Evolutionary conservation across 2,329 filamentous ascomycete species (phyloP).

Genomic region (Colletotrichum plurivorum): DNA sequence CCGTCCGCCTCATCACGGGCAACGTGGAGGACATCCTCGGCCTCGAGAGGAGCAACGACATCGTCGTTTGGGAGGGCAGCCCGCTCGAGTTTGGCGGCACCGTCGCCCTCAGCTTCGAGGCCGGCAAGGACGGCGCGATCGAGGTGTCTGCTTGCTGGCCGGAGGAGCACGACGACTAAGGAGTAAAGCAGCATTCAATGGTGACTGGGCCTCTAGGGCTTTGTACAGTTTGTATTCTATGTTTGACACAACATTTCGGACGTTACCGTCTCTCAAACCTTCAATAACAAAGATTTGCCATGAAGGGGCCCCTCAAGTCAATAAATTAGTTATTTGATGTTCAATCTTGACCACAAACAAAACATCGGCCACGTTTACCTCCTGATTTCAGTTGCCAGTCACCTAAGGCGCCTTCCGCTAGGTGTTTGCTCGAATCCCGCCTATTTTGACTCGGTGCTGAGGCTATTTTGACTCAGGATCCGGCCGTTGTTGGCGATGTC

Average conservation of each 20-base stretch:
- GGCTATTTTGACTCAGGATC: too few relatives aligned
- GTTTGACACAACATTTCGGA: not conserved
- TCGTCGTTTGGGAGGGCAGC: constrained; percentile 60
- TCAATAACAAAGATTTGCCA: too few relatives aligned
- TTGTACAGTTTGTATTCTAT: not conserved
- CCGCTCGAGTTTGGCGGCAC: constrained; percentile 57
- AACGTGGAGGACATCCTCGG: constrained; percentile 59
- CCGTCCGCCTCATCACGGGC: constrained; percentile 53
- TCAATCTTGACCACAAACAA: too few relatives aligned
- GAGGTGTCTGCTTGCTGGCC: constrained; percentile 50
- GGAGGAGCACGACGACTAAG: constrained; percentile 30
- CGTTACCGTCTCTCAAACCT: too few relatives aligned
- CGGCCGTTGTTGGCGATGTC: too few relatives aligned
- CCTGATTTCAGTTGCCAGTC: too few relatives aligned
- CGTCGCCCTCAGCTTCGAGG: constrained; percentile 53
- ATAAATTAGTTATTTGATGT: too few relatives aligned
- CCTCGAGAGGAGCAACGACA: constrained; percentile 52
- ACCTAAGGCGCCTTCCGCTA: too few relatives aligned
- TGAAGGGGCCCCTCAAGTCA: too few relatives aligned
- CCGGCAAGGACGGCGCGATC: constrained; percentile 43
- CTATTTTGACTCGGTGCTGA: too few relatives aligned
- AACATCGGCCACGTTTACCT: too few relatives aligned
- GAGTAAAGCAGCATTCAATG: not conserved
- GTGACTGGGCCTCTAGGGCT: not conserved
- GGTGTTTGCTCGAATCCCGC: too few relatives aligned